Conservation (phyloP, 2,329 filamentous ascomycete species). For the Phoma sp. region DNA sequence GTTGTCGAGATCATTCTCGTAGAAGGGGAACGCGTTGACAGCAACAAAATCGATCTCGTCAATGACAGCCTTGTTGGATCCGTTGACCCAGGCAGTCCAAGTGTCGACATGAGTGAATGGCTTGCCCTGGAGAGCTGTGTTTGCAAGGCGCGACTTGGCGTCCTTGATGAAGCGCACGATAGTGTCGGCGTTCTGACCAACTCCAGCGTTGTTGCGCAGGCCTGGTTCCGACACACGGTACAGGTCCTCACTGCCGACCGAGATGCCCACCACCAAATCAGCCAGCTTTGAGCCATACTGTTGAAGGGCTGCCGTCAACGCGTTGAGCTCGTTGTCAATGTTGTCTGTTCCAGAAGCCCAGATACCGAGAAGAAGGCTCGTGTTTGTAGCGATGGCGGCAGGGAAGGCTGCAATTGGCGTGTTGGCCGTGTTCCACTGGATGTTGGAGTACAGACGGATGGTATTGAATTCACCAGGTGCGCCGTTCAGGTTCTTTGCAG, state of each 20-base stretch:
- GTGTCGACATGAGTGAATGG: constrained; percentile 52
- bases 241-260: constrained; percentile 54
- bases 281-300: constrained; percentile 59
- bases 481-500: constrained; percentile 66
- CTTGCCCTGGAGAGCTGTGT: constrained; percentile 62
- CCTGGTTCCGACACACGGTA: constrained; percentile 75
- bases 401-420: constrained; percentile 62
- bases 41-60: constrained; percentile 46
- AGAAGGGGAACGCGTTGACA: constrained; percentile 48
- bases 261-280: constrained; percentile 44
- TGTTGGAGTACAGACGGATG: constrained; percentile 74
- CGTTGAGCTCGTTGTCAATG: constrained; percentile 44
- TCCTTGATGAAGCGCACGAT: constrained; percentile 65
- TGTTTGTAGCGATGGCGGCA: constrained; percentile 43
- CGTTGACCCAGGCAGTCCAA: constrained; percentile 45
- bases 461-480: constrained; percentile 70
- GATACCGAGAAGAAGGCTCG: constrained; percentile 46
- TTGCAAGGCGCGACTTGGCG: constrained; percentile 58
- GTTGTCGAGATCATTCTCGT: constrained; percentile 42
- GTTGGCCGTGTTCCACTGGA: constrained; percentile 69
- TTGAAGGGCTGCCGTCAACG: constrained; percentile 39
- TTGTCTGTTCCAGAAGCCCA: constrained; percentile 60
- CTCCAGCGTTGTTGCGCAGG: constrained; percentile 64
- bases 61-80: constrained; percentile 44
- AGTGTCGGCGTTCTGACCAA: constrained; percentile 66